Evolutionary conservation across 2,329 filamentous ascomycete genomes (phyloP), one percentile per base, ranked within the genome.

Genomic region (Neocucurbitaria cava): DNA sequence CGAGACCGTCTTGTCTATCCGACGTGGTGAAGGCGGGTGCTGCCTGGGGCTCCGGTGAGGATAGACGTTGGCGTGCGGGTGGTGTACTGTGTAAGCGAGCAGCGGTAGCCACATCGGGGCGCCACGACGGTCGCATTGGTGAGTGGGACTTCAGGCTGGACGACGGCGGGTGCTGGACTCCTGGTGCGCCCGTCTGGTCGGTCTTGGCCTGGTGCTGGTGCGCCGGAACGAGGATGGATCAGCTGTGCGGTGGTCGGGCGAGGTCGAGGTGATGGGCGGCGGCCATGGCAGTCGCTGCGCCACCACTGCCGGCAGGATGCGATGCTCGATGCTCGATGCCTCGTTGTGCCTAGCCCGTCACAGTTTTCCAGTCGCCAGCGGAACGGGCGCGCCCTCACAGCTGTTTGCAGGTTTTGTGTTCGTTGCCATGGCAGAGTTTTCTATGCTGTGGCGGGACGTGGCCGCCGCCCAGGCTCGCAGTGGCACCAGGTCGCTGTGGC

Each of bases 291-390:
- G 26, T 35, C 39, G 40, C 52, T 54, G 52, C 52, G 52, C 52
- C 52, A 50, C 52, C 52, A 54, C 52, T 18, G 35, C 40, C 52
- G 52, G 52, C 46, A 50, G 41, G 26, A 49, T 41, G n/a, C n/a
- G n/a, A n/a, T n/a, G n/a, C n/a, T n/a, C n/a, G n/a, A n/a, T n/a
- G n/a, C n/a, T n/a, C n/a, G n/a, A n/a, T n/a, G n/a, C 28, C 52
- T 50, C 21, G 28, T 36, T 21, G n/a, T 24, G 52, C 45, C 52
- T 50, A 54, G 52, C 46, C 46, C 11, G 41, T 33, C 41, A n/a
- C 52, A 33, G 33, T 21, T 38, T 36, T 54, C 23, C 39, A 20
- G 46, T 38, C 30, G 49, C 23, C 39, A 20, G 46, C 46, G 41
- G 46, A n/a, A 49, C 41, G 44, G 50, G 44, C 50, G 40, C 31